These are phyloP conservation scores for Trametes maxima DNA, from an alignment of 768 basidiomycete genomes.

Conservation along the genomic window DNA sequence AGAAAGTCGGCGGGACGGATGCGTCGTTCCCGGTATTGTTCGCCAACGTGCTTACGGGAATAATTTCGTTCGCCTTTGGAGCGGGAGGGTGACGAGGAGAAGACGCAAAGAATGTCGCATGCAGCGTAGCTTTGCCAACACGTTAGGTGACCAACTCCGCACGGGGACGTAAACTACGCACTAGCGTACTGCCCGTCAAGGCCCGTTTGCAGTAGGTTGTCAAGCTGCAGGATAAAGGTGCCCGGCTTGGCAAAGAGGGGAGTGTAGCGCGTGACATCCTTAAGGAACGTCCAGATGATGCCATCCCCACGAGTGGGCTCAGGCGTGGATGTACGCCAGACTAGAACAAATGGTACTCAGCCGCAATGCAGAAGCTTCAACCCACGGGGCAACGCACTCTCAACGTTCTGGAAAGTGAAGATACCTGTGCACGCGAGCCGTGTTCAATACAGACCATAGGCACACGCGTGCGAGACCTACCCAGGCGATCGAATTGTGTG, in stretches of 20 bases:
- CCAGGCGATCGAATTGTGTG: conserved; percentile 68
- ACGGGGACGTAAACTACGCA: conserved; percentile 26
- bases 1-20: conserved; percentile 74
- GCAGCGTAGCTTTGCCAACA: conserved; percentile 52
- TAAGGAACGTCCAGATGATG: conserved; percentile 78
- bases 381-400: conserved; percentile 51
- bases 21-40: conserved; percentile 71
- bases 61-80: conserved; percentile 60
- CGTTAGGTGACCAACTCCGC: conserved; percentile 16
- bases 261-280: conserved; percentile 73
- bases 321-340: conserved; percentile 81
- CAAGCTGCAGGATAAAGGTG: conserved; percentile 70
- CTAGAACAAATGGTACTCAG: conserved; percentile 35
- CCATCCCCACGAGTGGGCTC: conserved; percentile 69
- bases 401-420: conserved; percentile 77
- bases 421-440: conserved; percentile 40
- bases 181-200: conserved; percentile 73
- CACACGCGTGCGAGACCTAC: conserved; percentile 2
- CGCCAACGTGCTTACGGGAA: conserved; percentile 67
- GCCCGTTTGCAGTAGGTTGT: conserved; percentile 63
- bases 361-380: neutral
- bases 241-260: conserved; percentile 72
- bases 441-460: too few species aligned
- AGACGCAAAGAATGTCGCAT: conserved; percentile 73
- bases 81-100: conserved; percentile 58